These are phyloP conservation scores for Xylaria sp. DNA, from an alignment of 2,329 filamentous ascomycete species.

Conservation along the genomic window DNA sequence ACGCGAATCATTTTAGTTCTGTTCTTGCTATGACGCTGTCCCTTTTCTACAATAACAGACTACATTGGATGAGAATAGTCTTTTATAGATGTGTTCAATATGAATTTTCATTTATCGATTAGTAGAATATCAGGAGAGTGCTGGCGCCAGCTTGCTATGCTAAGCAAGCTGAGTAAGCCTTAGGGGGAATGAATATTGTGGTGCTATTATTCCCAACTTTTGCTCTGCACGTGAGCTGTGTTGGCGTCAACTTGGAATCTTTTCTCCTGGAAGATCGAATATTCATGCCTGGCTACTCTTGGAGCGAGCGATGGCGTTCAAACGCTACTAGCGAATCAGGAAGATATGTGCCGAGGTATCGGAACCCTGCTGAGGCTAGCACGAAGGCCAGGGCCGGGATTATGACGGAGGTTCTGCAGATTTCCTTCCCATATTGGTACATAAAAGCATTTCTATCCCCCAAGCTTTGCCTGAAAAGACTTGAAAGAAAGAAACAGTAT, in stretches of 20 bases:
- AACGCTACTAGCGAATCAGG: not conserved
- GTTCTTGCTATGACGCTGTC: not conserved
- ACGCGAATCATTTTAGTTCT: constrained; percentile 21
- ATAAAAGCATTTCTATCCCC: not conserved
- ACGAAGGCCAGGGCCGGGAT: not conserved
- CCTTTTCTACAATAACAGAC: not conserved
- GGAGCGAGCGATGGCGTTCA: not conserved
- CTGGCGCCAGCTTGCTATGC: constrained; percentile 29
- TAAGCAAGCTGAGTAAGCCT: constrained; percentile 25
- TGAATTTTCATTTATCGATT: not conserved
- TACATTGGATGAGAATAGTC: not conserved
- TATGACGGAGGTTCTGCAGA: not conserved
- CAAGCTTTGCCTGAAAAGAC: not conserved
- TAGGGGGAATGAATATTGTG: not conserved
- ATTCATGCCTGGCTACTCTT: not conserved
- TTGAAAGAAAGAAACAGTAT: not conserved
- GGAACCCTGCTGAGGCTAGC: constrained; percentile 1
- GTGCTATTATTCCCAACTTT: constrained; percentile 1
- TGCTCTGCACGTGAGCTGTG: not conserved
- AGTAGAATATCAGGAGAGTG: constrained; percentile 9
- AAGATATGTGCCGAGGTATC: not conserved
- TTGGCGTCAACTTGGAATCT: not conserved
- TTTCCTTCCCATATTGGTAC: not conserved
- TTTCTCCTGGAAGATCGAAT: not conserved
- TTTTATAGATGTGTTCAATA: constrained; percentile 15